Evolutionary conservation across 805 yeast species (phyloP).

Genomic region (Saturnispora gosingensis): DNA sequence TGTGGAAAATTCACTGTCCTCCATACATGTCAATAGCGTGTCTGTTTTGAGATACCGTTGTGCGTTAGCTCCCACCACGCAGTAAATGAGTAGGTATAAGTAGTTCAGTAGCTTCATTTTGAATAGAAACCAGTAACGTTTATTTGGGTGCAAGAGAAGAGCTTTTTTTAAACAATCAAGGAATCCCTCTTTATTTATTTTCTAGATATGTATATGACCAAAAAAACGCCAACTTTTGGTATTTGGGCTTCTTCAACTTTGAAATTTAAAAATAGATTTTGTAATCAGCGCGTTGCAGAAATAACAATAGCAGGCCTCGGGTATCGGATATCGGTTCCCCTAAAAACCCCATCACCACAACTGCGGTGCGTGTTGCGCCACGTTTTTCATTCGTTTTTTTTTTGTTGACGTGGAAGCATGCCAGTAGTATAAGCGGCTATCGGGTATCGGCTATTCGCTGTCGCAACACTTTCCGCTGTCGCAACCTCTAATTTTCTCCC

Average conservation of each 20-base stretch:
- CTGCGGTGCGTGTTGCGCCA: too few relatives aligned
- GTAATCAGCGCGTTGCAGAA: not conserved
- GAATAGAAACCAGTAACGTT: not conserved
- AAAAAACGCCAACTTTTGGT: not conserved
- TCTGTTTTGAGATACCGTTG: slow-evolving; percentile 28
- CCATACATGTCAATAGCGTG: slow-evolving; percentile 88
- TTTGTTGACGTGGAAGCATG: too few relatives aligned
- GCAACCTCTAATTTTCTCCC: not conserved
- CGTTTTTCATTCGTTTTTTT: too few relatives aligned
- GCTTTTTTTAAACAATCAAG: not conserved
- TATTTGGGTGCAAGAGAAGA: not conserved
- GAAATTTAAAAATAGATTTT: not conserved
- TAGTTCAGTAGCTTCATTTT: not conserved
- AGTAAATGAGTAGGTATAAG: not conserved
- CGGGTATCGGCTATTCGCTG: not conserved
- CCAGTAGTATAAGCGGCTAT: too few relatives aligned
- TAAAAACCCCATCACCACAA: too few relatives aligned
- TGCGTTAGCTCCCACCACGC: slow-evolving; percentile 17
- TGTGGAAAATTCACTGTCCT: slow-evolving; percentile 77
- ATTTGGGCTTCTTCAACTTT: not conserved
- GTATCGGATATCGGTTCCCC: not conserved
- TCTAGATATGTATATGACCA: not conserved
- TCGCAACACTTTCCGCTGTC: not conserved
- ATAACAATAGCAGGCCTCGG: not conserved
- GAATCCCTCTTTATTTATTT: not conserved